These are phyloP conservation scores for Phylloporus rhodoxanthus DNA, from an alignment of 768 basidiomycete species.

Conservation along the genomic window DNA sequence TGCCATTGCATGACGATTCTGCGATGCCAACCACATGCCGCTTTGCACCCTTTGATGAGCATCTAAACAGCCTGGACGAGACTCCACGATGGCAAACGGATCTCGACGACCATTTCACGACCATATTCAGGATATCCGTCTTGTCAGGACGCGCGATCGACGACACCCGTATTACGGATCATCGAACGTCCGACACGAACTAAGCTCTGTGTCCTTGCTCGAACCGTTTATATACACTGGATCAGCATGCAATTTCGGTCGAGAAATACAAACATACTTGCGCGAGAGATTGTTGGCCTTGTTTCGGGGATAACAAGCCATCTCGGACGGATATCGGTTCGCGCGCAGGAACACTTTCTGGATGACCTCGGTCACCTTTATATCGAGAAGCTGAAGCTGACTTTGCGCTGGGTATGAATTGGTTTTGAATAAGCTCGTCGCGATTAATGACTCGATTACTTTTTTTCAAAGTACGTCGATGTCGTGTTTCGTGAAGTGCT, in stretches of 20 bases:
- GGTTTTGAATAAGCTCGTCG: neutral
- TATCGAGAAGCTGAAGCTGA: slow-evolving; percentile 9
- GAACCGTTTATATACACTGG: slow-evolving; percentile 12
- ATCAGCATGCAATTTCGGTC: slow-evolving; percentile 10
- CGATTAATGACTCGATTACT: slow-evolving; percentile 1
- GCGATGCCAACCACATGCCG: neutral
- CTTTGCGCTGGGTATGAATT: slow-evolving; percentile 18
- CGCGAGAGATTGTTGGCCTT: slow-evolving; percentile 4
- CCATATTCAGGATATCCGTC: slow-evolving; percentile 8
- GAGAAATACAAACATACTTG: slow-evolving; percentile 6
- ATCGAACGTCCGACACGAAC: slow-evolving; percentile 8
- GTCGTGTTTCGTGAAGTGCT: neutral
- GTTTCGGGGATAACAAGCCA: slow-evolving; percentile 3
- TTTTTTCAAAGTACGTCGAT: slow-evolving; percentile 6
- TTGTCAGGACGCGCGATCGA: slow-evolving; percentile 7
- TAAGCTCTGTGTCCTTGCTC: slow-evolving; percentile 10
- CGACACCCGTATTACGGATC: slow-evolving; percentile 6
- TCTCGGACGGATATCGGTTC: slow-evolving; percentile 7
- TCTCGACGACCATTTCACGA: slow-evolving; percentile 13
- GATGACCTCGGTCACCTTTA: slow-evolving; percentile 9
- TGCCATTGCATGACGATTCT: neutral
- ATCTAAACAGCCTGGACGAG: neutral
- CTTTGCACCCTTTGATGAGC: slow-evolving; percentile 11
- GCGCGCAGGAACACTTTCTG: slow-evolving; percentile 7
- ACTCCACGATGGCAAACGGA: slow-evolving; percentile 10